phyloP scores from a whole-genome alignment of 768 basidiomycete species.

The Lepiota venenata region DNA sequence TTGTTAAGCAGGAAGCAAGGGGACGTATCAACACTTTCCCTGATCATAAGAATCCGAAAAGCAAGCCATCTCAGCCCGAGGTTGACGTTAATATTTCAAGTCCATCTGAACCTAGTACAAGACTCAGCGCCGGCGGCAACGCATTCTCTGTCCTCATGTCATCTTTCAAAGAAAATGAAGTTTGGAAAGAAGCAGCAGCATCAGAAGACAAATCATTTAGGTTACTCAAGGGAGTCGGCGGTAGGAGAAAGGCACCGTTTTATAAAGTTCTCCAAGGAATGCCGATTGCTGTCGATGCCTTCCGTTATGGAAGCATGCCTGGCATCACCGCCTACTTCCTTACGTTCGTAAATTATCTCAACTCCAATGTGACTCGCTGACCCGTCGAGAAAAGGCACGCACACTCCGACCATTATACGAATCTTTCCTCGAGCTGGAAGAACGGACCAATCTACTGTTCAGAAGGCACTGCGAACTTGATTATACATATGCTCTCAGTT shows the following conservation, averaged over 20 bases:
- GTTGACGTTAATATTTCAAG: neutral
- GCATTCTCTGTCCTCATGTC: slow-evolving; percentile 88
- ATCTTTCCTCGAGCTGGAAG: slow-evolving; percentile 83
- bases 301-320: slow-evolving; percentile 90
- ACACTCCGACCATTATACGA: slow-evolving; percentile 97
- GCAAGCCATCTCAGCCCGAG: neutral
- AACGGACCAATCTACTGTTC: slow-evolving; percentile 97
- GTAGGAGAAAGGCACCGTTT: slow-evolving; percentile 81
- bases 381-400: slow-evolving; percentile 62
- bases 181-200: slow-evolving; percentile 78
- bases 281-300: slow-evolving; percentile 98
- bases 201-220: slow-evolving; percentile 46
- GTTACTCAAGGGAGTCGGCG: slow-evolving; percentile 42
- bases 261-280: slow-evolving; percentile 96
- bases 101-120: slow-evolving; percentile 13
- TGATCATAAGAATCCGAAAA: neutral
- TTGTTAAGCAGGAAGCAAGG: neutral
- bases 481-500: slow-evolving; percentile 88
- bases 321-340: slow-evolving; percentile 88
- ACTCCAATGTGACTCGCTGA: slow-evolving; percentile 13
- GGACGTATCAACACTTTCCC: neutral
- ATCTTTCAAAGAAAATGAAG: slow-evolving; percentile 74
- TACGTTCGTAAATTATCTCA: slow-evolving; percentile 48
- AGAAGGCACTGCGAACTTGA: slow-evolving; percentile 86
- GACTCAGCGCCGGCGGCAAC: slow-evolving; percentile 24